A percentile compares a stretch with the other conserved stretches of the same genome.
Conservation (phyloP, 1,139 yeast genomes). For the Geotrichum fermentans region DNA sequence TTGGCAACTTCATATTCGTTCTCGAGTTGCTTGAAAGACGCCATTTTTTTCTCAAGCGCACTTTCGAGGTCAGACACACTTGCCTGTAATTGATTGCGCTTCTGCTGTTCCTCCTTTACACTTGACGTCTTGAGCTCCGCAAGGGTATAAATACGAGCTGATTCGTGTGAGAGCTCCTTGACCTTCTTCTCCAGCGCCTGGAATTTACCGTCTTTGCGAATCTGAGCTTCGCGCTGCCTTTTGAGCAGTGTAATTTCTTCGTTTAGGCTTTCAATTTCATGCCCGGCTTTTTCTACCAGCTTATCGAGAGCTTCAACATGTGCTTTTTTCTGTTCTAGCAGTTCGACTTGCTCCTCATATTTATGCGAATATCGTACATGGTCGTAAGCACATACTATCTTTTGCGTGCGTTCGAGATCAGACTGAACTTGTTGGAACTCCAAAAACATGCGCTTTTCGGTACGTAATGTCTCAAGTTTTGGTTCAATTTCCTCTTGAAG, state of each 20-base stretch:
- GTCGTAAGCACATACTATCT: slow-evolving; percentile 76
- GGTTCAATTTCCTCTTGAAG: slow-evolving; percentile 89
- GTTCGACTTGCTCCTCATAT: slow-evolving; percentile 29
- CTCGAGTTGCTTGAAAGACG: slow-evolving; percentile 35
- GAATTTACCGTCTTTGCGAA: slow-evolving; percentile 60
- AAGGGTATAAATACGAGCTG: slow-evolving; percentile 65
- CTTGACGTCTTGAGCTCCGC: slow-evolving; percentile 43
- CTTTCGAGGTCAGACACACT: slow-evolving; percentile 28
- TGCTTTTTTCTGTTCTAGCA: slow-evolving; percentile 39
- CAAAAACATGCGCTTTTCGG: slow-evolving; percentile 74
- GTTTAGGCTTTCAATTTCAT: slow-evolving; percentile 56
- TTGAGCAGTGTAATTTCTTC: slow-evolving; percentile 59
- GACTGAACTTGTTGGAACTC: slow-evolving; percentile 84
- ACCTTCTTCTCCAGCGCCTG: slow-evolving; percentile 59
- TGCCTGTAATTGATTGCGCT: slow-evolving; percentile 26
- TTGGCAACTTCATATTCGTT: slow-evolving; percentile 46
- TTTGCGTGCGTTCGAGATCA: slow-evolving; percentile 68
- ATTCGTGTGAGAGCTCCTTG: slow-evolving; percentile 54
- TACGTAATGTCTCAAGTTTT: slow-evolving; percentile 71
- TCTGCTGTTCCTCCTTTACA: slow-evolving; percentile 20
- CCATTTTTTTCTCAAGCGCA: slow-evolving; percentile 24
- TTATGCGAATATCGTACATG: slow-evolving; percentile 45
- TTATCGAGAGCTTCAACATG: slow-evolving; percentile 39
- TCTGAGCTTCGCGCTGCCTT: slow-evolving; percentile 53
- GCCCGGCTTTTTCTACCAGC: slow-evolving; percentile 43